phyloP scores from a whole-genome alignment of 306 rosid species.

The Gleditsia sinensis region DNA sequence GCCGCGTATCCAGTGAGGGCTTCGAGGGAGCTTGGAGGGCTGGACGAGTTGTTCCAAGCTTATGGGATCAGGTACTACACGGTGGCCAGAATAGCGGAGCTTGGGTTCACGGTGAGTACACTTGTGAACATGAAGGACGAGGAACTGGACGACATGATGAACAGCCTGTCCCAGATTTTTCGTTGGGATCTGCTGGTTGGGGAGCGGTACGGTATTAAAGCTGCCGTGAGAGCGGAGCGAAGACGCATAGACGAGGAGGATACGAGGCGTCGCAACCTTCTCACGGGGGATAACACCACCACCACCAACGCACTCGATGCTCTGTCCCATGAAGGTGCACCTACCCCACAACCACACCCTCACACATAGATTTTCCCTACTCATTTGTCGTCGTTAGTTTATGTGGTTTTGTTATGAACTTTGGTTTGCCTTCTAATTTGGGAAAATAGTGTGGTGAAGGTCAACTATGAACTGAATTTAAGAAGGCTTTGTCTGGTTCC shows the following conservation, averaged over 20 bases:
- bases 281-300: conserved; percentile 55
- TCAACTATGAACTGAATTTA: not conserved
- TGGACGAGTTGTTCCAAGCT: conserved; percentile 82
- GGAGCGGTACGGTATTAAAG: conserved; percentile 89
- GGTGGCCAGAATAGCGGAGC: conserved; percentile 85
- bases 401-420: not conserved
- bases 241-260: conserved; percentile 79
- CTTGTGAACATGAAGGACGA: conserved; percentile 84
- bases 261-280: conserved; percentile 46
- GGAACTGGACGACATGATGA: conserved; percentile 97
- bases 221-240: conserved; percentile 86
- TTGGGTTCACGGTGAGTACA: conserved; percentile 87
- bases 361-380: too few relatives aligned
- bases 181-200: conserved; percentile 93
- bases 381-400: not conserved
- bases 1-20: conserved; percentile 20
- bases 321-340: conserved; percentile 84
- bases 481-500: not conserved
- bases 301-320: conserved; percentile 71
- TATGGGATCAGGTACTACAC: conserved; percentile 88
- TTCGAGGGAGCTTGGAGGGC: conserved; percentile 60
- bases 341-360: not conserved
- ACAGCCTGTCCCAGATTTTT: conserved; percentile 75
- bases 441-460: not conserved
- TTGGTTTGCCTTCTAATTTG: not conserved